Percentiles rank a stretch among this genome's conserved stretches.
phyloP scores from a whole-genome alignment of 2,329 filamentous ascomycete species.

The Bimuria novae-zelandiae region DNA sequence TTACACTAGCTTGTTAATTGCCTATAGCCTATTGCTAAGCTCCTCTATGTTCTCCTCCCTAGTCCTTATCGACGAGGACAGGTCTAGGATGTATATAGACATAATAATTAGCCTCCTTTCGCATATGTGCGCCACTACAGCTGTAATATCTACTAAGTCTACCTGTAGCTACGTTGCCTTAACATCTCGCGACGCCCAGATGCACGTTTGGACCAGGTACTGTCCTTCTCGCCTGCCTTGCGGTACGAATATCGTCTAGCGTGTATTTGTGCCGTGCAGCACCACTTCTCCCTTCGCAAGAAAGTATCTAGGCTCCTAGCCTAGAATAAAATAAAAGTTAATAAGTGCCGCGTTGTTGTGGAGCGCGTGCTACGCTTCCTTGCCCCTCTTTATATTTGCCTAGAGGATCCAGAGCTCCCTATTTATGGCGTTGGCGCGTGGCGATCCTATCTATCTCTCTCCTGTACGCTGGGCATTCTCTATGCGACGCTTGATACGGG shows the following conservation, averaged over 20 bases:
- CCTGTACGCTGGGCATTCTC: constrained; percentile 8
- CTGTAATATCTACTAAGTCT: too few species aligned
- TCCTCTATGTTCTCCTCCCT: too few species aligned
- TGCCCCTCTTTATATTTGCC: too few species aligned
- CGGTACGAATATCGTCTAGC: constrained; percentile 6
- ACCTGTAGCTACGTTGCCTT: too few species aligned
- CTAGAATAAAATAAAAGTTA: constrained; percentile 15
- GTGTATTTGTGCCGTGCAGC: background rate
- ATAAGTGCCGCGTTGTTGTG: constrained; percentile 9
- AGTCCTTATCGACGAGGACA: constrained; percentile 7
- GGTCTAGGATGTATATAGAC: too few species aligned
- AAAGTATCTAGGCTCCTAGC: constrained; percentile 12
- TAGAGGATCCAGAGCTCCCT: too few species aligned
- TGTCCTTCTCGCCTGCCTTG: constrained; percentile 3
- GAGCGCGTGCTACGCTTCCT: too few species aligned
- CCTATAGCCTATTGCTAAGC: constrained; percentile 13
- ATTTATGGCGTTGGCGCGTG: constrained; percentile 9
- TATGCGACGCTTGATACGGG: constrained; percentile 1
- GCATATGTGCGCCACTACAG: too few species aligned
- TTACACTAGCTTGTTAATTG: constrained; percentile 12
- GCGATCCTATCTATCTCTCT: constrained; percentile 9
- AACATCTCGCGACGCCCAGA: background rate
- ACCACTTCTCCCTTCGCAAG: constrained; percentile 9
- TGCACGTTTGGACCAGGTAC: background rate
- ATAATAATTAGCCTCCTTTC: too few species aligned